Percentiles rank a stretch among this genome's conserved stretches.
Conservation (phyloP, 2,329 filamentous ascomycete genomes). For the Fusarium sp. region DNA sequence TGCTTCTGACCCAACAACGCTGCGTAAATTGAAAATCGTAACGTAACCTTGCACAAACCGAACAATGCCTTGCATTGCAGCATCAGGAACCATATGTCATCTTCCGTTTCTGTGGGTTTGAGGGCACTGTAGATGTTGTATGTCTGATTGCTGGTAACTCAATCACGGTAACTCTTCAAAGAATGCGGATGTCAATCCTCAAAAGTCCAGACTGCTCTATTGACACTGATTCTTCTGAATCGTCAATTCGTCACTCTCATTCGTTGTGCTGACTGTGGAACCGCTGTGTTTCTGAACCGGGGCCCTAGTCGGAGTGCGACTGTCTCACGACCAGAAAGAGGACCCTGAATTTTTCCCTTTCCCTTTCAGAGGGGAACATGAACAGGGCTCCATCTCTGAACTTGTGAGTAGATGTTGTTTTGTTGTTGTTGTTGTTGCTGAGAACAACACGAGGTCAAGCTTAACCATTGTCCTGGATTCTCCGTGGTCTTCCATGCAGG, state of each 20-base stretch:
- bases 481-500: conserved; percentile 13
- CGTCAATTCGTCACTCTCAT: conserved; percentile 29
- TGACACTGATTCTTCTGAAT: conserved; percentile 27
- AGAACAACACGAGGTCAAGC: background rate
- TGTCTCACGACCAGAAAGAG: conserved; percentile 44
- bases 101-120: background rate
- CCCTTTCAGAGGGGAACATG: background rate
- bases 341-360: conserved; percentile 38
- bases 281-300: conserved; percentile 41
- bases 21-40: conserved; percentile 25
- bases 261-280: conserved; percentile 37
- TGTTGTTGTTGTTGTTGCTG: background rate
- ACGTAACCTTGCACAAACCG: conserved; percentile 37
- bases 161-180: conserved; percentile 3
- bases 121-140: background rate
- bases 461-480: conserved; percentile 21
- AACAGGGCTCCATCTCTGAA: conserved; percentile 9
- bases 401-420: background rate
- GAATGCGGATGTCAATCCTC: conserved; percentile 28
- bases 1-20: conserved; percentile 41
- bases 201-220: conserved; percentile 16
- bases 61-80: conserved; percentile 34
- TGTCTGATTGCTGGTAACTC: conserved; percentile 2
- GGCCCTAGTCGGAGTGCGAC: conserved; percentile 31
- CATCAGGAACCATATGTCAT: conserved; percentile 29